Base-by-base conservation (phyloP, 2,329 filamentous ascomycete species). In the Emergomyces africanus region DNA sequence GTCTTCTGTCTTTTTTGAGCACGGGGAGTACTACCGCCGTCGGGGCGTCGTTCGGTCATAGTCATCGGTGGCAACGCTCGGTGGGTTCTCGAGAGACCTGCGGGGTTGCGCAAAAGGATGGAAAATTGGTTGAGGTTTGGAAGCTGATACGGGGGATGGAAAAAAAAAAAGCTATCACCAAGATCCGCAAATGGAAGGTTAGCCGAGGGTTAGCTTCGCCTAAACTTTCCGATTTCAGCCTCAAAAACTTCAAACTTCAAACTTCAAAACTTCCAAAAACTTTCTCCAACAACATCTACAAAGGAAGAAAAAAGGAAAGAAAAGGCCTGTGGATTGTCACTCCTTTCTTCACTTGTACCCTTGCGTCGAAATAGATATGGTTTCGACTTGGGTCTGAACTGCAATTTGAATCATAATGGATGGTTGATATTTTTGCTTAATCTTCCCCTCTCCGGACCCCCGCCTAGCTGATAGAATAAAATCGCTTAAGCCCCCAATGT, bases 21-120 rank as follows among this genome's bases (percentile, higher is more conserved):
- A 66, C 79, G 76, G 63, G 74, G 73, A 66, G 76, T 74, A 62
- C 73, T 75, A 62, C 79, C 76, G 57, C 73, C 70, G 63, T 80
- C 77, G 69, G 76, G 77, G 72, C 80, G 81, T 74, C 77, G 79
- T 74, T 78, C 79, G 72, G 79, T 75, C 82, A 85, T 84, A 64
- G 64, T 67, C 65, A 58, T 41, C 37, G 56, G 58, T 20, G 15
- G 33, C 14, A 58, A 23, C n/a, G 9, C n/a, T n/a, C 44, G 44
- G 61, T 51, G 57, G 61, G 58, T 61, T 57, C 58, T 61, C 55
- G 58, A 41, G 44, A 58, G 23, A 53, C 60, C 58, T 54, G 57
- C 54, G 35, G 58, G 60, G 51, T 53, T 57, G 59, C 59, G 61
- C 62, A 50, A 61, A 59, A 35, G 20, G n/a, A 37, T 42, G 30